A percentile compares a stretch with the other conserved stretches of the same genome.
These are phyloP conservation scores for Oryza officinalis DNA, from an alignment of 176 grass and related monocot species.

Conservation along the genomic window DNA sequence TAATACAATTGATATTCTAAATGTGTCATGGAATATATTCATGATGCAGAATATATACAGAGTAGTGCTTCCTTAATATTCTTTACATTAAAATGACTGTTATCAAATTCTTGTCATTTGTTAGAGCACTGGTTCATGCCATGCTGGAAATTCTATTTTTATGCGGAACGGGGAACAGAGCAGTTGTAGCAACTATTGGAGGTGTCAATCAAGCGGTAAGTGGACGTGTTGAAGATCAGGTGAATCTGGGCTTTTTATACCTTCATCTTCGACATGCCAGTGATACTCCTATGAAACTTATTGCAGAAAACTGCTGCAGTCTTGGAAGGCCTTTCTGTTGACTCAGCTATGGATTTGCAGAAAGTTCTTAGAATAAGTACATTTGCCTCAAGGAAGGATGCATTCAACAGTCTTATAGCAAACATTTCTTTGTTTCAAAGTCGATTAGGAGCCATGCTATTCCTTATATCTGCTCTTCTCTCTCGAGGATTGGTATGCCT, in stretches of 20 bases:
- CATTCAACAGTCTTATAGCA: conserved; percentile 68
- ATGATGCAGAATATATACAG: neutral
- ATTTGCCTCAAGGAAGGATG: conserved; percentile 64
- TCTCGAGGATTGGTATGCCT: conserved; percentile 90
- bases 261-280: neutral
- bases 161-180: conserved; percentile 72
- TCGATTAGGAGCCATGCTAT: conserved; percentile 86
- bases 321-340: conserved; percentile 81
- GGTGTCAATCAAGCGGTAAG: conserved; percentile 50
- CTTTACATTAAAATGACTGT: conserved; percentile 13
- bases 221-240: conserved; percentile 43
- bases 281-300: conserved; percentile 40
- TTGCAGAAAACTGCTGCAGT: conserved; percentile 54
- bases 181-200: conserved; percentile 64
- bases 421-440: conserved; percentile 83
- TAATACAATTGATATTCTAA: conserved; percentile 5
- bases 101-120: conserved; percentile 1
- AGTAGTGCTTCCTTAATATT: conserved; percentile 34
- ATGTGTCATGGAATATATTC: neutral
- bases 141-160: conserved; percentile 99
- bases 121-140: conserved; percentile 95
- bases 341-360: conserved; percentile 91
- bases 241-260: conserved; percentile 43
- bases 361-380: conserved; percentile 73
- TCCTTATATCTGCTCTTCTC: conserved; percentile 91